phyloP scores from a whole-genome alignment of 768 basidiomycete species.

The Panaeolus papilionaceus region DNA sequence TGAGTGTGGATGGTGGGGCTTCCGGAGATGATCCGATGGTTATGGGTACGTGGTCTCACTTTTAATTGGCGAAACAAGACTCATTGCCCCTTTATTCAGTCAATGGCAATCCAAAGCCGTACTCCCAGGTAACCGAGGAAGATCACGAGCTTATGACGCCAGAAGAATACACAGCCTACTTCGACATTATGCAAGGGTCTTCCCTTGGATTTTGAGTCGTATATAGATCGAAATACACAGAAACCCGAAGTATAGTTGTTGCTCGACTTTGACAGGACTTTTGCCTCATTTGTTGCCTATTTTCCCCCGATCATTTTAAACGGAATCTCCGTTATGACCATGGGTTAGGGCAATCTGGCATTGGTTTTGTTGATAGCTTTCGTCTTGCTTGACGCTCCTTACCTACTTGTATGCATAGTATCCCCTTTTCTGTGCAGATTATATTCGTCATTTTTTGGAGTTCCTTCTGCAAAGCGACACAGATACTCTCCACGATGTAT shows the following conservation, averaged over 20 bases:
- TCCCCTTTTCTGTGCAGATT: background rate
- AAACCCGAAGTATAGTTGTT: background rate
- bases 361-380: background rate
- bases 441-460: background rate
- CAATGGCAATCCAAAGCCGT: conserved; percentile 73
- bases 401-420: background rate
- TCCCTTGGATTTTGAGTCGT: background rate
- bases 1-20: conserved; percentile 21
- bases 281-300: background rate
- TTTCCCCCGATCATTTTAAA: background rate
- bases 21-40: conserved; percentile 65
- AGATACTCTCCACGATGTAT: conserved; percentile 4
- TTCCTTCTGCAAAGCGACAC: background rate
- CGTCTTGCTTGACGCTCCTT: too few species aligned
- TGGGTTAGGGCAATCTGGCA: background rate
- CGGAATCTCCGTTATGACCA: background rate
- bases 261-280: background rate
- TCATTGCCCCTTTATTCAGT: conserved; percentile 49
- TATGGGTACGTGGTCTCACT: conserved; percentile 56
- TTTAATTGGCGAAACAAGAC: conserved; percentile 13
- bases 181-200: conserved; percentile 64
- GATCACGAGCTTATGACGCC: conserved; percentile 93
- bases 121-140: conserved; percentile 88
- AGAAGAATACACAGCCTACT: conserved; percentile 88
- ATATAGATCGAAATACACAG: background rate